Evolutionary conservation across 163 green algal species (phyloP), one percentile per base, ranked within the genome.

Genomic region (Botryococcus braunii): DNA sequence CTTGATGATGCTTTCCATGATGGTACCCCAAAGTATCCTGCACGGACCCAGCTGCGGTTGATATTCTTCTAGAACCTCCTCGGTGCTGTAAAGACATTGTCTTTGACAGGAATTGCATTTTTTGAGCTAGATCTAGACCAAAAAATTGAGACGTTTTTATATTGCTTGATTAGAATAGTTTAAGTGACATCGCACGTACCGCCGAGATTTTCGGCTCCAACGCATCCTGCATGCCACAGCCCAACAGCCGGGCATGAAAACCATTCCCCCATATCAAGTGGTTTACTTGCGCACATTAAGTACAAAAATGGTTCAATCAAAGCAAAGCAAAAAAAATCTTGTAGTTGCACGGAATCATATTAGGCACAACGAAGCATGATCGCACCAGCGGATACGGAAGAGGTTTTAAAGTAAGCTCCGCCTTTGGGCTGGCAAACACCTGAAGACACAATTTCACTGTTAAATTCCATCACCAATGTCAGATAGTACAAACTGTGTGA

Each of bases 1-100:
- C 81, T 52, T 72, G 72, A 78, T 97, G 92, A 75, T 97, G 91
- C 85, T 95, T 97, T 75, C 90, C 93, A 78, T 83, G 95, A 80
- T 97, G 92, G 64, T 92, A 86, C 39, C 93, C 77, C 47, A 90
- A 72, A 9, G 82, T 90, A 23, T 74, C 59, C 81, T 93, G 70
- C 40, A 69, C 29, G 29, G 35, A 65, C 13, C 43, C 29, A 65
- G 32, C 3, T 2, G 1, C 23, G 34, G 37, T 9, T 32, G 3
- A 31, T 66, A 5, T 23, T 9, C 4, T 9, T 6, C 11, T 3
- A 8, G 1, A n/a, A n/a, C n/a, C n/a, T 1, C 21, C 1, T 38
- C 1, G 9, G 35, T 3, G 9, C 17, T 27, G 50, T 8, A 27
- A 60, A 5, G 27, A 8, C 34, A 60, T 21, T 21, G 34, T 31